phyloP scores from a whole-genome alignment of 2,329 filamentous ascomycete species.

The Juglanconis oblonga region DNA sequence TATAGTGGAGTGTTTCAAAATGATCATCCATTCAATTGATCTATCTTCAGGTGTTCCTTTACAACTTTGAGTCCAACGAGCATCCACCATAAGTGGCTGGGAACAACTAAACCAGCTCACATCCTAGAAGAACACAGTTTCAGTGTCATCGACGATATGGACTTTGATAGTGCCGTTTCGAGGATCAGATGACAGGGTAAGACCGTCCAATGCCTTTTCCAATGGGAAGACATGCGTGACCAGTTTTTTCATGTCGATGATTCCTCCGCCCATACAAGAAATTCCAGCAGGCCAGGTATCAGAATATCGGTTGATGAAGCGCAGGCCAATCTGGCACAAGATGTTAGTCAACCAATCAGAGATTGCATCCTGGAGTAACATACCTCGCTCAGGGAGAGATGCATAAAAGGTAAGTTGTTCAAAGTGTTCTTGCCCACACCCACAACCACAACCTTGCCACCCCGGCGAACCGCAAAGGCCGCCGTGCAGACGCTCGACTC shows the following conservation, averaged over 20 bases:
- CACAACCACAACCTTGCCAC: conserved; percentile 61
- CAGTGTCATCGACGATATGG: conserved; percentile 51
- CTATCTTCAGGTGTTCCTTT: too few relatives aligned
- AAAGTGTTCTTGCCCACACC: conserved; percentile 60
- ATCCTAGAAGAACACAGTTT: conserved; percentile 13
- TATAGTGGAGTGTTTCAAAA: too few relatives aligned
- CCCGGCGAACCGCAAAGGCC: conserved; percentile 52
- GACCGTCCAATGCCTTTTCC: conserved; percentile 57
- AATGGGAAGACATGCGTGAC: conserved; percentile 63
- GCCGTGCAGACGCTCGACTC: conserved; percentile 62
- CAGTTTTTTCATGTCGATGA: conserved; percentile 59
- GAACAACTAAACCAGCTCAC: background rate
- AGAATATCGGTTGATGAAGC: conserved; percentile 68
- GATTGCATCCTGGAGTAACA: conserved; percentile 4
- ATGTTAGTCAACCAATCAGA: background rate
- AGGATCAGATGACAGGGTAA: conserved; percentile 50
- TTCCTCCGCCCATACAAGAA: conserved; percentile 53
- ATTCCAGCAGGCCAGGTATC: conserved; percentile 70
- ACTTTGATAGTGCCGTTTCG: conserved; percentile 57
- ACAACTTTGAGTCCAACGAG: too few relatives aligned
- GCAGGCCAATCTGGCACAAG: conserved; percentile 54
- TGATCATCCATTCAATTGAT: too few relatives aligned
- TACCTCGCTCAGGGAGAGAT: conserved; percentile 59
- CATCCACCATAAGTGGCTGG: too few relatives aligned
- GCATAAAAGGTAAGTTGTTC: conserved; percentile 67